A percentile compares a stretch with the other conserved stretches of the same genome.
These are phyloP conservation scores for Alectoria sarmentosa DNA, from an alignment of 495 filamentous ascomycete species.

Conservation along the genomic window DNA sequence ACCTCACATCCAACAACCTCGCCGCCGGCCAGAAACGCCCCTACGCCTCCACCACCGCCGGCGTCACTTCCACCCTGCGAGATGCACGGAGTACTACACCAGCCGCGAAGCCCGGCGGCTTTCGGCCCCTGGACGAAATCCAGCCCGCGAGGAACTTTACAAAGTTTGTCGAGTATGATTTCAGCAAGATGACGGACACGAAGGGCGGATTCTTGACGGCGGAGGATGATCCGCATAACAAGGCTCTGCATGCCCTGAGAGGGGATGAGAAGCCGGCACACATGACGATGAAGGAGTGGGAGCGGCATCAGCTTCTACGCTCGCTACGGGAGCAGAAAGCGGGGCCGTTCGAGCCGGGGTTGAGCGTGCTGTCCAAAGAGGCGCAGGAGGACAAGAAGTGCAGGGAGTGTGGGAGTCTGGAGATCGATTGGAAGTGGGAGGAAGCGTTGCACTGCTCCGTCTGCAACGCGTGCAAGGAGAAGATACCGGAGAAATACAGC, in stretches of 20 bases:
- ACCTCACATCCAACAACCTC: conserved; percentile 29
- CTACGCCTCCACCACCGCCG: conserved; percentile 42
- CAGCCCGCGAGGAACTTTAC: conserved; percentile 72
- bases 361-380: conserved; percentile 58
- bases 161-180: conserved; percentile 94
- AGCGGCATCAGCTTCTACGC: conserved; percentile 63
- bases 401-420: conserved; percentile 70
- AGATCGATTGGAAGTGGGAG: conserved; percentile 94
- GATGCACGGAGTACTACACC: conserved; percentile 47
- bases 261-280: conserved; percentile 67
- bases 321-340: conserved; percentile 63
- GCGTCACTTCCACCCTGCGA: conserved; percentile 55
- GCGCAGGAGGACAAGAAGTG: conserved; percentile 53
- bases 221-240: conserved; percentile 87
- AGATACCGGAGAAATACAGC: conserved; percentile 82
- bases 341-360: conserved; percentile 79
- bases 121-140: conserved; percentile 49
- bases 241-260: conserved; percentile 54
- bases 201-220: conserved; percentile 86
- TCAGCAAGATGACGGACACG: conserved; percentile 94
- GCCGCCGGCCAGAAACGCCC: conserved; percentile 51
- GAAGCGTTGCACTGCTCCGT: conserved; percentile 66
- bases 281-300: conserved; percentile 94
- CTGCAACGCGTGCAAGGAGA: conserved; percentile 77
- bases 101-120: conserved; percentile 25